Evolutionary conservation across 169 alveolate species (phyloP), one percentile per base, ranked within the genome.

Genomic region (Eimeria acervulina): DNA sequence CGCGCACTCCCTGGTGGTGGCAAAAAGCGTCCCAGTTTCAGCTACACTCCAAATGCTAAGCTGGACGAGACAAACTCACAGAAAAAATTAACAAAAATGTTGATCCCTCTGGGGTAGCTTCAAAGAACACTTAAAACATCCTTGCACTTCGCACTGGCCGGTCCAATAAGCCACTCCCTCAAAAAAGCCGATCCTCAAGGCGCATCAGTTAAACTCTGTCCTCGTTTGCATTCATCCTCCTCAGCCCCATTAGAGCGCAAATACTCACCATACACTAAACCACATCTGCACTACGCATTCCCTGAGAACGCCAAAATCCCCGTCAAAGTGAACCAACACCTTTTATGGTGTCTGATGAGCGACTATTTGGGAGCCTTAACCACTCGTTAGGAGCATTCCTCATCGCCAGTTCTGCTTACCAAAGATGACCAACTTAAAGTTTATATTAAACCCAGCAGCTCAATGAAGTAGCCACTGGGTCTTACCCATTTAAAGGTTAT

Each of bases 351-450:
- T 98, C 99, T 98, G 97, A 98, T 98, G 98, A 96, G 98, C 98
- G 98, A 97, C 97, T 96, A 98, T 97, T 98, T 97, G 87, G 98
- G 98, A 99, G 97, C 99, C 98, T 97, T 98, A 98, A 97, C 98
- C 98, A 97, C 96, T 97, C 98, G 98, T 97, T 98, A 97, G 99
- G 99, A 93, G 96, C 98, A 98, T 95, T 98, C 99, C 99, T 97
- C 99, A 97, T 97, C 98, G 99, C 99, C 99, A 98, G 98, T 97
- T 98, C 99, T 97, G 98, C 98, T 98, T 97, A 98, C 98, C 99
- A 97, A 97, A 97, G 98, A 97, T 97, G 99, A 98, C 98, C 99
- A 98, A 98, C 99, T 97, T 97, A 97, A 98, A 97, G 97, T 97
- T 97, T 96, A 97, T 97, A 97, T 97, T 97, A 96, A 92, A 97